Percentiles rank a stretch among this genome's conserved stretches.
Evolutionary conservation across 176 grass and related monocot species (phyloP).

Genomic region (Olyra latifolia): DNA sequence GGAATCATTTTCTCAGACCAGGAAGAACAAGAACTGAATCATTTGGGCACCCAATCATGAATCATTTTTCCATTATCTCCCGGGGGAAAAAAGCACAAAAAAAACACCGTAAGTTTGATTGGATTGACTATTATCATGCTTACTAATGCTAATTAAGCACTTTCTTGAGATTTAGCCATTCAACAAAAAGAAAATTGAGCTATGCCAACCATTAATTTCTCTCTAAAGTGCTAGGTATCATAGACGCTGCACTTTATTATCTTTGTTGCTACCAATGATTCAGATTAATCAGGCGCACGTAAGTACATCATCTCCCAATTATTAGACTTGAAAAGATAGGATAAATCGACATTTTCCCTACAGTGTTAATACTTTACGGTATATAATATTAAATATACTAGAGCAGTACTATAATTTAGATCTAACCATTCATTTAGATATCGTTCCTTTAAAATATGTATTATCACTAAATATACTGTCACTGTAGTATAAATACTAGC

Average conservation of each 20-base stretch:
- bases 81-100: constrained; percentile 1
- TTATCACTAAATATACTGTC: no score
- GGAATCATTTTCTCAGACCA: constrained; percentile 31
- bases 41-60: constrained; percentile 9
- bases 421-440: no score
- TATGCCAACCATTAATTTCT: not conserved
- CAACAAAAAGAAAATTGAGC: not conserved
- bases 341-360: not conserved
- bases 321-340: not conserved
- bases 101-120: not conserved
- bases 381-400: no score
- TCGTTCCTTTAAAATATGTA: no score
- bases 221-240: not conserved
- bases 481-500: no score
- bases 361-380: no score
- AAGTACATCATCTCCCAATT: constrained; percentile 27
- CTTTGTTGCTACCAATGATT: constrained; percentile 15
- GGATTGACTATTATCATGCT: not conserved
- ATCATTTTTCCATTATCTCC: not conserved
- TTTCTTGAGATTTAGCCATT: not conserved
- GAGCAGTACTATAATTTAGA: no score
- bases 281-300: constrained; percentile 13
- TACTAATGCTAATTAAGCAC: not conserved
- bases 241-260: constrained; percentile 2
- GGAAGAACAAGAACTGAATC: constrained; percentile 1